A percentile compares a stretch with the other conserved stretches of the same genome.
Evolutionary conservation across 768 basidiomycete species (phyloP).

Genomic region (Suillus subluteus): DNA sequence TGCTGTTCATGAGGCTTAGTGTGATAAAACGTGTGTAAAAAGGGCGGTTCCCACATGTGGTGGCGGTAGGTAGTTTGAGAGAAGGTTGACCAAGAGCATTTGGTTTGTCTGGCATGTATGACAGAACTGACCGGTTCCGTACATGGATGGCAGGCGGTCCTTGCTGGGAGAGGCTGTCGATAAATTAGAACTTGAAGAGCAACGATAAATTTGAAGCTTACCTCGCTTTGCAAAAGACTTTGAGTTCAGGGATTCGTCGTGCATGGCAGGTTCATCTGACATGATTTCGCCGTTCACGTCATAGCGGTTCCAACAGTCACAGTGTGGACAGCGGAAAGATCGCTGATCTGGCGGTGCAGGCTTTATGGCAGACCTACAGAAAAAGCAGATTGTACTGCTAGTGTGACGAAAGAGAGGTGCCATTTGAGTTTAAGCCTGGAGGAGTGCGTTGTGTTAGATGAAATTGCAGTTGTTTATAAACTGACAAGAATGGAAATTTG

Average conservation of each 20-base stretch:
- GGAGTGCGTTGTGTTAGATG: not conserved
- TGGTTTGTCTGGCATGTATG: conserved; percentile 93
- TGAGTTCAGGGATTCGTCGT: conserved; percentile 73
- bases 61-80: conserved; percentile 87
- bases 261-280: conserved; percentile 89
- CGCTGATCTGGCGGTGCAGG: conserved; percentile 50
- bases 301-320: conserved; percentile 77
- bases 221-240: conserved; percentile 75
- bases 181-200: conserved; percentile 2
- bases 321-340: conserved; percentile 68
- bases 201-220: conserved; percentile 32
- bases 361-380: conserved; percentile 57
- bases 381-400: conserved; percentile 63
- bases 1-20: conserved; percentile 49
- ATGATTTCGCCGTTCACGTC: conserved; percentile 74
- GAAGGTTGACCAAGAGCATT: conserved; percentile 79
- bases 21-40: conserved; percentile 12
- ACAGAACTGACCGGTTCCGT: conserved; percentile 71
- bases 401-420: conserved; percentile 54
- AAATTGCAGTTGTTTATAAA: conserved; percentile 18
- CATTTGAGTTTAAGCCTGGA: conserved; percentile 19
- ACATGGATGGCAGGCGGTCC: conserved; percentile 66
- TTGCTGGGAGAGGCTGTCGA: conserved; percentile 66
- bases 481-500: conserved; percentile 26
- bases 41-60: conserved; percentile 58